Evolutionary conservation across 169 alveolate genomes (phyloP), one percentile per base, ranked within the genome.

Genomic region (Plasmodium billcollinsi): DNA sequence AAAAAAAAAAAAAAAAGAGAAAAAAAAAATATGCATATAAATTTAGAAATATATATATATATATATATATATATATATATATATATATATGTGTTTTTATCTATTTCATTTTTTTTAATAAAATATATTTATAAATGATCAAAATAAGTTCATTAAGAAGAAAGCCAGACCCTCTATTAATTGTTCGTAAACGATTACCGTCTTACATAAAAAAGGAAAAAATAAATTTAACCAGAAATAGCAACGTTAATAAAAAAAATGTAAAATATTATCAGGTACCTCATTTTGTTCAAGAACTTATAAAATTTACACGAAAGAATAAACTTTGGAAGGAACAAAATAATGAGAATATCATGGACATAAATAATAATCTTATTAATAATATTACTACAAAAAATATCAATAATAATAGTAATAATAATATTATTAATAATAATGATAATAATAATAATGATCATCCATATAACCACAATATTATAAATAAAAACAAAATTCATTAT

Each of bases 241-340:
- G 54, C 21, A 45, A 11, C n/a, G 18, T 14, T 52, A 52, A 52
- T 52, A 76, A 76, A 33, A 76, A 76, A 65, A 65, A 43, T 18
- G 89, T 76, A 20, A 76, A 76, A 50, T 76, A 76, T 52, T 65
- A 76, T 76, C 89, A 76, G 67, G 49, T 63, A 6, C 89, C 89
- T 12, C 78, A 47, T 29, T 76, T 65, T 66, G 78, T 76, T 65
- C 89, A 76, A 63, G 89, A 4, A 12, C 65, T 76, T 21, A 65
- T 43, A 49, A 76, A 76, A 52, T 76, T 76, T 54, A 66, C 78
- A 1, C 63, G 67, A 66, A 76, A 66, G 33, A 76, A 76, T 76
- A 59, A 59, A 76, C 20, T 26, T n/a, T 21, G 21, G 39, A 29
- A 29, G 43, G 43, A 29, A 29, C 43, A 29, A 29, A 29, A 29